A percentile compares a stretch with the other conserved stretches of the same genome.
Conservation (phyloP, 176 grass and related monocot genomes). For the Aegilops umbellulata region DNA sequence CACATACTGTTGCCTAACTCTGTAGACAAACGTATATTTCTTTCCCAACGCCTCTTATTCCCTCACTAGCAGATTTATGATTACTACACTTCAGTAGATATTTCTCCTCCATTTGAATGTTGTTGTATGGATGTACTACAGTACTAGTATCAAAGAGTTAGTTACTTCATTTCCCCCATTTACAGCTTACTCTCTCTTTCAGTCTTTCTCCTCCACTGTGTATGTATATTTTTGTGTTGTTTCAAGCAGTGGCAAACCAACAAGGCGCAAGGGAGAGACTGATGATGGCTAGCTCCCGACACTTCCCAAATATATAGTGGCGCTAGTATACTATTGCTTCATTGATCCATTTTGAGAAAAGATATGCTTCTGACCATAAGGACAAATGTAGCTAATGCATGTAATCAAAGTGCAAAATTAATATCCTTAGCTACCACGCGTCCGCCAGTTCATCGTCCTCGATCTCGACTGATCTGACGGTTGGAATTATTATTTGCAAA, state of each 20-base stretch:
- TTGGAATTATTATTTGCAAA: not conserved
- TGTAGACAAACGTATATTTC: not conserved
- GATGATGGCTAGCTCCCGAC: not conserved
- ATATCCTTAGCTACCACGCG: not conserved
- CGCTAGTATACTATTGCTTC: not conserved
- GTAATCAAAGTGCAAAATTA: not conserved
- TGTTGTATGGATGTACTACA: not conserved
- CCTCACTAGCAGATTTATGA: not conserved
- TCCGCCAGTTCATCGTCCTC: not conserved
- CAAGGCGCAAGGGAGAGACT: not conserved
- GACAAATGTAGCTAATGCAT: not conserved
- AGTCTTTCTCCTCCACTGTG: not conserved
- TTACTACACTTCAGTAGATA: not conserved
- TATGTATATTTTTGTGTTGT: not conserved
- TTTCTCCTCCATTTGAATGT: not conserved
- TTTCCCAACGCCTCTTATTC: not conserved
- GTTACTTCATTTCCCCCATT: not conserved
- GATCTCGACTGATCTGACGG: not conserved
- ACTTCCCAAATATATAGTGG: not conserved
- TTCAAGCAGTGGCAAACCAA: not conserved
- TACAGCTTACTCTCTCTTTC: not conserved
- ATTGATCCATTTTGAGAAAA: not conserved
- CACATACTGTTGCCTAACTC: not conserved
- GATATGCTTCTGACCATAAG: not conserved
- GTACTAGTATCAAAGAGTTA: not conserved